Base-by-base conservation (phyloP, 2,329 filamentous ascomycete species). In the Eurotiales sp. region DNA sequence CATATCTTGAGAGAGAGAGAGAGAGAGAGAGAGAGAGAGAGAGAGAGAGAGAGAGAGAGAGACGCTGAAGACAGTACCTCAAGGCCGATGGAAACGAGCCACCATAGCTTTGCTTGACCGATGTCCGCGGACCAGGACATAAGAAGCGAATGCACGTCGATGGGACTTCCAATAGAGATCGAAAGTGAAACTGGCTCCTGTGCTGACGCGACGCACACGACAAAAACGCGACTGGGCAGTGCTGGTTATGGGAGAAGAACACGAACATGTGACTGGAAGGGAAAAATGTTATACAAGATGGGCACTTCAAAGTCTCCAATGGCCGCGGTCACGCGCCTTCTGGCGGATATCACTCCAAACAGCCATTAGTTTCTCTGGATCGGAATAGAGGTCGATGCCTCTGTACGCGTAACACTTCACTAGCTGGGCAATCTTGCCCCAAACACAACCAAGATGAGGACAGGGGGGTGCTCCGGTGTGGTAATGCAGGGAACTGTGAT, bases 291-390 rank as follows among this genome's bases (percentile, higher is more conserved):
- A 15, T 37, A 37, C 34, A 37, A 17, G 45, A 55, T n/a, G 50
- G 47, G 29, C n/a, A 37, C 4, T 36, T 45, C 48, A 53, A 15
- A 51, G 48, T 43, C n/a, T 21, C 17, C 42, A 50, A 48, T 46
- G 27, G 15, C 54, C 51, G 12, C 25, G 10, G 4, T 51, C 25
- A 23, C 54, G 49, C 14, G 50, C 41, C 23, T 52, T 55, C 50
- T 53, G 50, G 37, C 56, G 53, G 29, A 37, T 32, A 23, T 44
- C 47, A 22, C 54, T 56, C 53, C 55, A 58, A n/a, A 46, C 36
- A 27, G 19, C 34, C 47, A 57, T 44, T 19, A 57, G 43, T 6
- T 45, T 22, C 22, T 46, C 51, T n/a, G 19, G 32, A 17, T 44
- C 22, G 19, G 19, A 11, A 4, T 12, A 8, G 2, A 49, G 40